phyloP scores from a whole-genome alignment of 352 stramenopile genomes.

The Phytophthora sojae region DNA sequence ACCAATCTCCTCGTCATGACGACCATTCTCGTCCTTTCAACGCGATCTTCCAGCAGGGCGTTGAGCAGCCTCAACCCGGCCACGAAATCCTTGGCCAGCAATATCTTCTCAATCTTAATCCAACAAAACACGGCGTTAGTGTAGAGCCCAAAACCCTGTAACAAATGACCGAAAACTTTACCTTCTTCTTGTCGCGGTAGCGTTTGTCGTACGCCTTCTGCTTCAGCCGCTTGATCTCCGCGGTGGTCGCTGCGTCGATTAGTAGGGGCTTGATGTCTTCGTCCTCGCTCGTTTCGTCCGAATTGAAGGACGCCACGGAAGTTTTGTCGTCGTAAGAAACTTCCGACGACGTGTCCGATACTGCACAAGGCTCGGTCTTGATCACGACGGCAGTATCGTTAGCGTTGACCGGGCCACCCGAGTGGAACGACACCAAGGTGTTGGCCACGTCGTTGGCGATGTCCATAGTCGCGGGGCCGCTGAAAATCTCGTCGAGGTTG shows the following conservation, averaged over 20 bases:
- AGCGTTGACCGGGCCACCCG: not conserved
- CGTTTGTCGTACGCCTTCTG: conserved; percentile 15
- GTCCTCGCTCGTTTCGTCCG: conserved; percentile 13
- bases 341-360: not conserved
- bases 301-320: conserved; percentile 2
- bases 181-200: conserved; percentile 11
- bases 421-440: not conserved
- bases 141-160: not conserved
- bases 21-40: conserved; percentile 2
- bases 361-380: not conserved
- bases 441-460: not conserved
- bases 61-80: not conserved
- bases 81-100: not conserved
- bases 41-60: not conserved
- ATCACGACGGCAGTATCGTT: not conserved
- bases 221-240: conserved; percentile 3
- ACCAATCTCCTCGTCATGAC: not conserved
- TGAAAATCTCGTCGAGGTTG: conserved; percentile 12
- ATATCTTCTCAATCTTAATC: not conserved
- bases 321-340: not conserved
- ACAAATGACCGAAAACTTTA: not conserved
- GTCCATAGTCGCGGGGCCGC: not conserved
- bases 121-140: not conserved
- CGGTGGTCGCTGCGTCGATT: not conserved
- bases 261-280: not conserved